Conservation (phyloP, 2,329 filamentous ascomycete species). For the Aspergillus hortae region DNA sequence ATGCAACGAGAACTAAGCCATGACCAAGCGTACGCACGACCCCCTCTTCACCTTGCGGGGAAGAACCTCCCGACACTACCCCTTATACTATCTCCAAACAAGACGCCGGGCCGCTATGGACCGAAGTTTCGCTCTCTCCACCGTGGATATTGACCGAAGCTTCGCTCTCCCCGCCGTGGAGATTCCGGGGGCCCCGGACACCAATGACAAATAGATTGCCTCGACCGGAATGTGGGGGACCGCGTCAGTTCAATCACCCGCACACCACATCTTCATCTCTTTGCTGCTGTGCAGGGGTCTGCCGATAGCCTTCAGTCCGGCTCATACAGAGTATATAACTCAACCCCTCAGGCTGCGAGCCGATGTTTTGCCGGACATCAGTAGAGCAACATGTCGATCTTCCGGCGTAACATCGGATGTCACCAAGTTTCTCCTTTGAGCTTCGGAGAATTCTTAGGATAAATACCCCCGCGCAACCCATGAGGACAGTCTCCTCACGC, state of each 20-base stretch:
- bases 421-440: background rate
- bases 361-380: background rate
- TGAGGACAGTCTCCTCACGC: background rate
- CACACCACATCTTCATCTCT: too few species aligned
- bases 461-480: background rate
- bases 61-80: too few species aligned
- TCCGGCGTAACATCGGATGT: background rate
- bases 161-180: background rate
- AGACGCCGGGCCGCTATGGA: background rate
- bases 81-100: too few species aligned
- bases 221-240: background rate
- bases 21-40: too few species aligned
- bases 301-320: too few species aligned
- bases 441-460: background rate
- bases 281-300: too few species aligned
- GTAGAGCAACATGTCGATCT: background rate
- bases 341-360: background rate
- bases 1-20: too few species aligned
- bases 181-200: background rate
- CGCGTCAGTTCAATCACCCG: background rate
- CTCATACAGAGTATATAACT: background rate
- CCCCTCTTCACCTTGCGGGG: too few species aligned
- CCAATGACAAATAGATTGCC: background rate
- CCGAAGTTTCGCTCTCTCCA: background rate
- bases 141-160: background rate